Conservation (phyloP, 2,329 filamentous ascomycete species). For the Monosporascus sp. region DNA sequence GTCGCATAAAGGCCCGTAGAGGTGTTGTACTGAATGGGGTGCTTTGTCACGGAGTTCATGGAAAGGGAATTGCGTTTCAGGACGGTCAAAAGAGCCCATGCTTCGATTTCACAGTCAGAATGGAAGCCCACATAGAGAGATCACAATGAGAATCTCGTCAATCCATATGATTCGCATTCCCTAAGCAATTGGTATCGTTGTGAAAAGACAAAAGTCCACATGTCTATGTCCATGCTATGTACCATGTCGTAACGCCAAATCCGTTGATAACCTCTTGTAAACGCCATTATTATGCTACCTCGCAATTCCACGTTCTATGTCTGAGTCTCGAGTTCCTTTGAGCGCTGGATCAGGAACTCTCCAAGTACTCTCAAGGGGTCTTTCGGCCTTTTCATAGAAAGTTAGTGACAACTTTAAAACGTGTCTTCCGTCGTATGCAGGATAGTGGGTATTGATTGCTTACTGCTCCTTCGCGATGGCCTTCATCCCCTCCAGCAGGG, state of each 20-base stretch:
- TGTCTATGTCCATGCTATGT: slow-evolving; percentile 6
- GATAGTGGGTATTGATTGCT: not conserved
- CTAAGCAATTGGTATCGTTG: slow-evolving; percentile 19
- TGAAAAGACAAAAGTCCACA: slow-evolving; percentile 9
- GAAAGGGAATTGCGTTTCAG: slow-evolving; percentile 26
- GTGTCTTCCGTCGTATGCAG: not conserved
- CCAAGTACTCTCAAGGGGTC: slow-evolving; percentile 66
- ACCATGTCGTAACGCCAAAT: slow-evolving; percentile 6
- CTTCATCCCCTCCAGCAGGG: slow-evolving; percentile 71
- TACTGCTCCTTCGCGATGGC: slow-evolving; percentile 65
- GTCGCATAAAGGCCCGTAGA: slow-evolving; percentile 64
- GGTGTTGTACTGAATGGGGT: slow-evolving; percentile 16
- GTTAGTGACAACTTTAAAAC: slow-evolving; percentile 1
- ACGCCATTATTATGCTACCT: slow-evolving; percentile 16
- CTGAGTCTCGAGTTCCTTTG: slow-evolving; percentile 54
- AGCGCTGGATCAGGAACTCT: slow-evolving; percentile 64
- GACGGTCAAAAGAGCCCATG: slow-evolving; percentile 16
- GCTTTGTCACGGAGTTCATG: slow-evolving; percentile 28
- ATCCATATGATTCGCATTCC: slow-evolving; percentile 1
- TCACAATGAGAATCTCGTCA: slow-evolving; percentile 12
- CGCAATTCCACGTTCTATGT: slow-evolving; percentile 1
- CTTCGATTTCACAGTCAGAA: slow-evolving; percentile 14
- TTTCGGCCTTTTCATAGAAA: slow-evolving; percentile 43
- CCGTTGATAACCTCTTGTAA: slow-evolving; percentile 10
- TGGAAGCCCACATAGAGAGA: slow-evolving; percentile 11